A percentile compares a stretch with the other conserved stretches of the same genome.
phyloP scores from a whole-genome alignment of 2,329 filamentous ascomycete species.

The Phyllosticta capitalensis region DNA sequence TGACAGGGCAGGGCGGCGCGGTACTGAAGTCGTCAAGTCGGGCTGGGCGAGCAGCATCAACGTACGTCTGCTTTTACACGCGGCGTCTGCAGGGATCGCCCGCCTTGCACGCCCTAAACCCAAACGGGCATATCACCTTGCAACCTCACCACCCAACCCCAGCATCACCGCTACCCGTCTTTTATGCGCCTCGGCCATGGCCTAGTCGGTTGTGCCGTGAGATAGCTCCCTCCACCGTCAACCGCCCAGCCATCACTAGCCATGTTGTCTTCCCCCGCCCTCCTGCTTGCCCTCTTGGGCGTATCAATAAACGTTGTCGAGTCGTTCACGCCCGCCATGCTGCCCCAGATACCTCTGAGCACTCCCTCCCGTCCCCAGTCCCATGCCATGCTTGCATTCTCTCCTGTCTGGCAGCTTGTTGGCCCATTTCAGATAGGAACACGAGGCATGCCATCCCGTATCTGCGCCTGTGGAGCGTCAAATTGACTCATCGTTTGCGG shows the following conservation, averaged over 20 bases:
- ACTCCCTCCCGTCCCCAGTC: background rate
- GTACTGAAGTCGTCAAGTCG: too few species aligned
- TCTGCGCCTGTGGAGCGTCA: slow-evolving; percentile 13
- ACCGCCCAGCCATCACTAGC: background rate
- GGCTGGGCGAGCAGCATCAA: too few species aligned
- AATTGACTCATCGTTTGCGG: background rate
- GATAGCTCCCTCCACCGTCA: too few species aligned
- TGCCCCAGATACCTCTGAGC: background rate
- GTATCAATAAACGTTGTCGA: background rate
- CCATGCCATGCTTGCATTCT: slow-evolving; percentile 21
- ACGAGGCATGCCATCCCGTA: slow-evolving; percentile 36
- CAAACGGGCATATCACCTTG: background rate
- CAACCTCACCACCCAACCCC: background rate
- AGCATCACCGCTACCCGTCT: background rate
- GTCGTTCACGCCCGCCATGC: background rate
- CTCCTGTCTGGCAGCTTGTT: slow-evolving; percentile 40
- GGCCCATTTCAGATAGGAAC: slow-evolving; percentile 52
- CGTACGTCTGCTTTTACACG: background rate
- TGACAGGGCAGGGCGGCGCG: too few species aligned
- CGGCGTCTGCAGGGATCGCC: background rate
- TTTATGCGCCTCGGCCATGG: background rate
- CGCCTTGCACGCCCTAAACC: background rate
- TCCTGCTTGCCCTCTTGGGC: background rate
- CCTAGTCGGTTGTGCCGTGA: background rate
- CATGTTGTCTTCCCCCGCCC: background rate